Evolutionary conservation across 225 moss, liverwort and hornwort species (phyloP), one percentile per base, ranked within the genome.

Genomic region (Asterella californica): DNA sequence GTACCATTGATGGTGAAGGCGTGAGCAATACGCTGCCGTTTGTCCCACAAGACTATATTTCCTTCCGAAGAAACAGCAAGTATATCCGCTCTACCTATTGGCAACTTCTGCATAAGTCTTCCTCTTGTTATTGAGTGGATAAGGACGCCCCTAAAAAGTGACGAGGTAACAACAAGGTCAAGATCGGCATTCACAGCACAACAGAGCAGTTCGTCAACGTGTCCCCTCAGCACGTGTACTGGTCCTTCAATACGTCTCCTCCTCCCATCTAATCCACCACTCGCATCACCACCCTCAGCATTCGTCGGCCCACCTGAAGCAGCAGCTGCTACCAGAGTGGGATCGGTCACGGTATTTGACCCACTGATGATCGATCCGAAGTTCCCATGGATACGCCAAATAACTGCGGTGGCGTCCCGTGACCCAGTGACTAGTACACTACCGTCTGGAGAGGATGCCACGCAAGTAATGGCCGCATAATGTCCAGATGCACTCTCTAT

Each of bases 221-320:
- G 99, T 7, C 99, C 99, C 66, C 99, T 84, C 17, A 99, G 85
- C 50, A 99, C 91, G 85, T 91, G 91, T 22, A 99, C 79, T 32
- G 99, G 99, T 36, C 99, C 99, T 81, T 99, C 99, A 46, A 99
- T 87, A 60, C 95, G 95, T 49, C 95, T 90, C 79, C 90, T 89
- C 81, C 92, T 86, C 27, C 93, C 95, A 62, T 99, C 99, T 27
- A 90, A 83, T 83, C 88, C 88, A 77, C 69, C 83, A 17, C 87
- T 86, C 70, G 85, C 87, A 52, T 87, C 90, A 11, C 85, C 85
- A 22, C 77, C 82, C 52, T 99, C 93, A 70, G 83, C 76, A 15
- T 80, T 82, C 10, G 49, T 81, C 48, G 86, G 76, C 57, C 92
- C 87, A 37, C 85, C 82, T 55, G 92, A 88, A 37, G 93, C 91